Base-by-base conservation (phyloP, 768 basidiomycete genomes). In the Russula virescens region DNA sequence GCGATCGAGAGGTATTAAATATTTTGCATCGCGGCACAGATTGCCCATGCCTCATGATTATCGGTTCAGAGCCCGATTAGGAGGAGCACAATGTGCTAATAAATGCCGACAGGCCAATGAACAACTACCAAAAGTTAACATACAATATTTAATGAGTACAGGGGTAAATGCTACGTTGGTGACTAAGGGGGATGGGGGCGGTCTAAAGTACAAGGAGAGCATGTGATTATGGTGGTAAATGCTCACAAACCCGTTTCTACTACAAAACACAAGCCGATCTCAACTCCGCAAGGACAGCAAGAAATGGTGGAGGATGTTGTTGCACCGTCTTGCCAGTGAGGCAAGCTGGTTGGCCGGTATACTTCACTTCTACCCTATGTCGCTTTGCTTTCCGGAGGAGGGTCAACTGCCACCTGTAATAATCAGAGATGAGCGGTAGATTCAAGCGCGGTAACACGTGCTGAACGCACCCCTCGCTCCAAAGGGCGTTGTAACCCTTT, bases 321-420 rank as follows among this genome's bases (percentile, higher is more conserved):
- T 73, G 62, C n/a, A 80, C 78, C 26, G 78, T 62, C 67, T 83
- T 78, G 35, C 81, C 83, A 0, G 76, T 70, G 48, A 81, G 78
- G 64, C 76, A 81, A 52, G 86, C 89, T 19, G 87, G 86, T 64
- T 86, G 79, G 7, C 84, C 89, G 60, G 72, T 79, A 73, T 92
- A 91, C 62, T 81, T 79, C 21, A 91, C 81, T 70, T 89, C 83
- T 42, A 89, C 76, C 31, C 90, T 82, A 73, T 86, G 78, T 35
- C 75, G 75, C 68, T 83, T 84, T 56, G 80, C 84, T 68, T 78
- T 81, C 60, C 88, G 85, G 68, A 84, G 78, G 25, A 86, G 72
- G 6, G 86, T 89, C 55, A 88, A 69, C 40, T 76, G 76, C 89
- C 89, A 91, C 64, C 89, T 89, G 68, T 21, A 54, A 53, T 51